Evolutionary conservation across 306 rosid genomes (phyloP), one percentile per base, ranked within the genome.

Genomic region (Cicer arietinum): DNA sequence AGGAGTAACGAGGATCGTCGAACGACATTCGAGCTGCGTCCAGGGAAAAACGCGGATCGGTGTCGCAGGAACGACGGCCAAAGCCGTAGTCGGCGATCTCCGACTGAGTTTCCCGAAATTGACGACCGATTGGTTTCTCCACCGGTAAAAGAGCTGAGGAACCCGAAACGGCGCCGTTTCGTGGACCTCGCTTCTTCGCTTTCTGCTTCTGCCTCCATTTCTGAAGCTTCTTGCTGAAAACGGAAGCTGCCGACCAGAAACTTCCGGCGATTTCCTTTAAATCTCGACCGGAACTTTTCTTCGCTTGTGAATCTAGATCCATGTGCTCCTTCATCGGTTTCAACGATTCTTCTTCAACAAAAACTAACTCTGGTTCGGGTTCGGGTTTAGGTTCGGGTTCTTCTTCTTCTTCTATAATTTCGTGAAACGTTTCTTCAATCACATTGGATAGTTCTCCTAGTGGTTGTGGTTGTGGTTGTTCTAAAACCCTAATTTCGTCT

Each of bases 191-290:
- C 75, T 91, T 94, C 90, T 94, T 94, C 20, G 87, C 79, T 87
- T 94, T 94, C 92, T 94, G 99, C 75, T 94, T 94, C 79, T 92
- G 95, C 67, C 99, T 84, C 99, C 99, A 94, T 77, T 94, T 92
- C 92, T 94, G 99, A 30, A 92, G 76, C 76, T 92, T 94, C 82
- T 92, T 94, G 87, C 97, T 94, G 88, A 94, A 94, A 6, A 94
- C 99, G 5, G 99, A 94, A 7, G 99, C 99, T 0, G 99, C 99
- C 0, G 96, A 89, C 99, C 97, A 94, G 85, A 94, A 94, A 59
- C 98, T 94, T 1, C 98, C 98, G 0, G 97, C 97, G 7, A 92
- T 88, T 79, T 91, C 98, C 58, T 94, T 94, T 17, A 94, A 87
- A 69, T 94, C 98, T 16, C 98, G 85, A 8, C 90, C 94, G 0